Base-by-base conservation (phyloP, 805 yeast species). In the Starmerella sirachaensis region DNA sequence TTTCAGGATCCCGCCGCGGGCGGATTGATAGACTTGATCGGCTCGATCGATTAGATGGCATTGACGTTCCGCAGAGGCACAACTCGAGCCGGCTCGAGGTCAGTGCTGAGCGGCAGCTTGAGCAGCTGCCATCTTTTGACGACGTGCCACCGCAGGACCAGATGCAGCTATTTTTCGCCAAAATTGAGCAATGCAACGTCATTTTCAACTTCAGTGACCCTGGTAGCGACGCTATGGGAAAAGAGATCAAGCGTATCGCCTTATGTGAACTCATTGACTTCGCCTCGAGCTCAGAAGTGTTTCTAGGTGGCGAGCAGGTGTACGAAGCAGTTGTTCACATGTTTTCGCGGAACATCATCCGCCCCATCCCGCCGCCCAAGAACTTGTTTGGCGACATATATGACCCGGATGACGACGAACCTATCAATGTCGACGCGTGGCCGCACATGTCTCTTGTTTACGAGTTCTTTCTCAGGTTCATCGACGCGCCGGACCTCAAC, bases 371-470 rank as follows among this genome's bases (percentile, higher is more conserved):
- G 3, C 98, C 98, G 1, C 96, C 97, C 1, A 94, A 86, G 25
- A 91, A 91, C 57, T 97, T 97, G 5, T 72, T 86, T 31, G 98
- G 98, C 26, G 98, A 91, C 48, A 72, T 88, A 27, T 91, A 72
- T 59, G 98, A 91, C 53, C 98, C 98, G 1, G 98, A 91, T 61
- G 98, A 91, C 62, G 98, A 91, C 63, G 98, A 91, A 61, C 97
- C 97, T 3, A 93, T 91, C 26, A 75, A 76, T 51, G 97, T 91
- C 58, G 73, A 88, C 46, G 86, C 96, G 8, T 91, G 98, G 98
- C 94, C 97, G 10, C 98, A 91, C 58, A 91, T 91, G 97, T 93
- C 84, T 60, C 72, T 85, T 29, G 93, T 86, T 22, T 91, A 91
- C 63, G 97, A 91, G 59, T 84, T 91, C 53, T 88, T 91, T 57